Evolutionary conservation across 306 rosid genomes (phyloP).

Genomic region (Vigna reflexopilosa): DNA sequence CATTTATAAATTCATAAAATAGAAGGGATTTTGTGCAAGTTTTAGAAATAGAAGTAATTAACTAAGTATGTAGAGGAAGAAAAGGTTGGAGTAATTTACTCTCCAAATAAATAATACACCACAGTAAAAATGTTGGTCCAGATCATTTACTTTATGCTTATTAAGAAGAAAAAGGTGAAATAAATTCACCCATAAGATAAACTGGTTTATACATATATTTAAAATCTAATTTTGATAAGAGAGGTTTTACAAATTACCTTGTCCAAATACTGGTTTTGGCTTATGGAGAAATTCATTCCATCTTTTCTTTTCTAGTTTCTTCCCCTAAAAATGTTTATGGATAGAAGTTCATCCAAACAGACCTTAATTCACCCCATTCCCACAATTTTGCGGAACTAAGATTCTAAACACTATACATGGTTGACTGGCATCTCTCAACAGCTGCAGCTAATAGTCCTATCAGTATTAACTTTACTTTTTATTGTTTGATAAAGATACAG

Average conservation of each 20-base stretch:
- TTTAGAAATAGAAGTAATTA: neutral
- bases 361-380: neutral
- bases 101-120: slow-evolving; percentile 26
- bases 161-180: no score
- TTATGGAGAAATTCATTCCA: no score
- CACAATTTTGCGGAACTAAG: slow-evolving; percentile 12
- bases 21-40: neutral
- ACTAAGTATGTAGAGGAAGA: neutral
- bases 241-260: no score
- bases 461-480: slow-evolving; percentile 21
- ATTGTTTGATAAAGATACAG: slow-evolving; percentile 26
- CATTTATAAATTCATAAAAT: neutral
- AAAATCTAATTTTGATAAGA: no score
- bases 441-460: slow-evolving; percentile 6
- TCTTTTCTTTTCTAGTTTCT: no score
- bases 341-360: no score
- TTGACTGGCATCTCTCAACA: slow-evolving; percentile 11
- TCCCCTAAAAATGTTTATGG: no score
- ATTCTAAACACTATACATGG: slow-evolving; percentile 15
- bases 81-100: neutral
- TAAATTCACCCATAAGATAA: no score
- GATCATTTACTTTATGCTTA: neutral
- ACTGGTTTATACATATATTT: no score
- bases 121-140: neutral
- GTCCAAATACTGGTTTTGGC: no score